phyloP scores from a whole-genome alignment of 139 green algal genomes.

The Picochlorum sp. region DNA sequence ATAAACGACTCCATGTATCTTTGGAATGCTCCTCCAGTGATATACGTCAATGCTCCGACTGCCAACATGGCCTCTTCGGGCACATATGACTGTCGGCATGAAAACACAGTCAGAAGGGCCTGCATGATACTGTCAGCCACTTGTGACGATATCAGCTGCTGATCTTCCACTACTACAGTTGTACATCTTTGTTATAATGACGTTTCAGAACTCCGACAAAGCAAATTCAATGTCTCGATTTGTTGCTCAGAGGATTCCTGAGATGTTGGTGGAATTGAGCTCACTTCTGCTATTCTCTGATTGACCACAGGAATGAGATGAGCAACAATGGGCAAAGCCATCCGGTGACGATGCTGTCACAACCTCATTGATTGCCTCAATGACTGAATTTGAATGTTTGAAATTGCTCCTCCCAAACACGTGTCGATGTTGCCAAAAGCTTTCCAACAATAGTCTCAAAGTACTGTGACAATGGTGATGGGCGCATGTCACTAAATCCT shows the following conservation, averaged over 20 bases:
- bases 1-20: conserved; percentile 90
- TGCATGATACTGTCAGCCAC: conserved; percentile 75
- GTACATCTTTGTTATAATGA: conserved; percentile 79
- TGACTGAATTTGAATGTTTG: conserved; percentile 60
- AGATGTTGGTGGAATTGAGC: not conserved
- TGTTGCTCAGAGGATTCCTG: conserved; percentile 42
- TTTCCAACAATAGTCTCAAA: conserved; percentile 78
- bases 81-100: conserved; percentile 44
- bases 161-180: conserved; percentile 40
- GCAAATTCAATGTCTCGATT: conserved; percentile 68
- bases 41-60: conserved; percentile 77
- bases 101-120: conserved; percentile 32
- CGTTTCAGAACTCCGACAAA: conserved; percentile 90
- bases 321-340: conserved; percentile 58
- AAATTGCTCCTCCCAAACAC: conserved; percentile 3
- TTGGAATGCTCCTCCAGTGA: conserved; percentile 63
- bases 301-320: conserved; percentile 76
- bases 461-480: conserved; percentile 65
- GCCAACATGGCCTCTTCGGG: conserved; percentile 95
- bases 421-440: conserved; percentile 52
- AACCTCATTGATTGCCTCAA: conserved; percentile 96
- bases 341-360: conserved; percentile 65
- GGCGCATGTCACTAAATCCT: conserved; percentile 46
- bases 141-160: conserved; percentile 56
- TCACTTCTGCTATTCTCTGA: conserved; percentile 46